phyloP scores from a whole-genome alignment of 441 rosid genomes.

The Rhodomyrtus psidioides region DNA sequence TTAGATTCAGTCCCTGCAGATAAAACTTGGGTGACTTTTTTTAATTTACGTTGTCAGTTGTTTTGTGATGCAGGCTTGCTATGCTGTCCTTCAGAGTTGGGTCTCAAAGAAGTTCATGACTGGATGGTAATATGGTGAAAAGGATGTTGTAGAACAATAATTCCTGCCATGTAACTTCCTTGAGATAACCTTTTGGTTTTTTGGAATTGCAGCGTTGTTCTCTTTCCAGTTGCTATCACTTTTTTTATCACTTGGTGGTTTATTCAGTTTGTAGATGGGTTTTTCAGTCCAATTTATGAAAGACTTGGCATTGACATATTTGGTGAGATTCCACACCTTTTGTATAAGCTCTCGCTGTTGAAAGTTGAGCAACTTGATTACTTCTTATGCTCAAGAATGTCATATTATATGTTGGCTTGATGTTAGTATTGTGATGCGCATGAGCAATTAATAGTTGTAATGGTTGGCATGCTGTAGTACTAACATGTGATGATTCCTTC shows the following conservation, averaged over 20 bases:
- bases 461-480: background rate
- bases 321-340: constrained; percentile 24
- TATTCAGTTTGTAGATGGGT: constrained; percentile 52
- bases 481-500: background rate
- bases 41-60: background rate
- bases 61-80: constrained; percentile 44
- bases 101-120: constrained; percentile 88
- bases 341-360: background rate
- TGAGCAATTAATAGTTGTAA: background rate
- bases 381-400: background rate
- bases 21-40: background rate
- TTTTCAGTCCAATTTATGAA: constrained; percentile 58
- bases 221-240: constrained; percentile 59
- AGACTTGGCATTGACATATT: constrained; percentile 53
- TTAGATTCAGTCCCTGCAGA: background rate
- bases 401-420: background rate
- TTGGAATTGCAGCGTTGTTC: constrained; percentile 47
- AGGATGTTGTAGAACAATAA: background rate
- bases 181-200: constrained; percentile 4
- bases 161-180: background rate
- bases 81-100: constrained; percentile 86
- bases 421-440: background rate
- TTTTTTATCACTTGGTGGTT: constrained; percentile 67
- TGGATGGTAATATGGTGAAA: constrained; percentile 49
- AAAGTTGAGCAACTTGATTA: background rate